A percentile compares a stretch with the other conserved stretches of the same genome.
phyloP scores from a whole-genome alignment of 768 basidiomycete species.

The Piloderma croceum region DNA sequence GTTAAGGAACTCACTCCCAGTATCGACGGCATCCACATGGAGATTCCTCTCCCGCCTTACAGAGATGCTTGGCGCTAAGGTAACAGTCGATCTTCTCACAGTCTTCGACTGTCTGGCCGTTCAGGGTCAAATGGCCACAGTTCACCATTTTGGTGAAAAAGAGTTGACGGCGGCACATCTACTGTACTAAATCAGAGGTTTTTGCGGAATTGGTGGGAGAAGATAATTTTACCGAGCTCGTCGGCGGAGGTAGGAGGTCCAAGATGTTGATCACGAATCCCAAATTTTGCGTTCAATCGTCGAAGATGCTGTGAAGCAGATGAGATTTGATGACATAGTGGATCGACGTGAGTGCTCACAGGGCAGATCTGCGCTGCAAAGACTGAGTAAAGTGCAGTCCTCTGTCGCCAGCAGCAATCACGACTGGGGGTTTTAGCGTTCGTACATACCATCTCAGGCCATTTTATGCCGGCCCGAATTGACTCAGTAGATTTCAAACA shows the following conservation, averaged over 20 bases:
- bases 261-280: constrained; percentile 6
- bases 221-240: constrained; percentile 12
- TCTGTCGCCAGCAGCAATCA: no score
- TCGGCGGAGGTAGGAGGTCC: constrained; percentile 31
- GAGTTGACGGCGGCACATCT: constrained; percentile 65
- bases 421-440: no score
- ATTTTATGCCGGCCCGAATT: no score
- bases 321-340: no score
- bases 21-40: constrained; percentile 52
- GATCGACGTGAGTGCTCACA: no score
- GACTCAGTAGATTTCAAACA: no score
- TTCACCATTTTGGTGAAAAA: constrained; percentile 40
- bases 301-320: not conserved
- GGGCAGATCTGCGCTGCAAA: no score
- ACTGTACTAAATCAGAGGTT: no score
- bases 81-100: constrained; percentile 48
- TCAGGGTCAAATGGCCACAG: constrained; percentile 55
- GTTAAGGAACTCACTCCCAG: constrained; percentile 25
- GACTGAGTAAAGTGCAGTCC: no score
- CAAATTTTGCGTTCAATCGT: constrained; percentile 4
- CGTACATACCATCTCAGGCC: no score
- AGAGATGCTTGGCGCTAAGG: constrained; percentile 41
- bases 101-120: constrained; percentile 32
- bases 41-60: constrained; percentile 45
- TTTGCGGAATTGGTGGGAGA: no score